phyloP scores from a whole-genome alignment of 2,329 filamentous ascomycete species.

The Emergomyces pasteurianus region DNA sequence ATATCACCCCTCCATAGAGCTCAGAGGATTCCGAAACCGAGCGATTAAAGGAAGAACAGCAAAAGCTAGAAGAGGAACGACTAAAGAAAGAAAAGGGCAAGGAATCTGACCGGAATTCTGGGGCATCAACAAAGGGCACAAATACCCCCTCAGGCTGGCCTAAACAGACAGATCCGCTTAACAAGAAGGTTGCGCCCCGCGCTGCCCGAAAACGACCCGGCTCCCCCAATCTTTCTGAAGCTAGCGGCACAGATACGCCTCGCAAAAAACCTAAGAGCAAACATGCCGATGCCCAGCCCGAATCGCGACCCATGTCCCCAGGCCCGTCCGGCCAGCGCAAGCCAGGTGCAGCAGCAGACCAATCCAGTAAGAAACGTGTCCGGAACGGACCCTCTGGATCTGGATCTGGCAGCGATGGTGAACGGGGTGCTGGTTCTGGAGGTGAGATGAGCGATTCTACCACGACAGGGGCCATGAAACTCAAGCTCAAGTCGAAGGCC shows the following conservation, averaged over 20 bases:
- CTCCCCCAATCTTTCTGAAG: constrained; percentile 78
- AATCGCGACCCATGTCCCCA: constrained; percentile 51
- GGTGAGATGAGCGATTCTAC: constrained; percentile 36
- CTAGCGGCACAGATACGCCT: constrained; percentile 79
- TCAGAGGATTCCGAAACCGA: constrained; percentile 55
- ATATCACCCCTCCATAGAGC: constrained; percentile 28
- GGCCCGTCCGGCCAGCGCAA: constrained; percentile 25
- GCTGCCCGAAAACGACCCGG: constrained; percentile 66
- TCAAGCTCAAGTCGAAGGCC: constrained; percentile 31
- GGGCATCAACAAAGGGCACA: constrained; percentile 55
- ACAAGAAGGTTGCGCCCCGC: constrained; percentile 33
- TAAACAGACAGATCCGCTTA: constrained; percentile 41
- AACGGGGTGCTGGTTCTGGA: constrained; percentile 38
- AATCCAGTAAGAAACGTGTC: constrained; percentile 40
- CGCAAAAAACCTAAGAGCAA: constrained; percentile 70
- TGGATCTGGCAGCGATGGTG: constrained; percentile 45
- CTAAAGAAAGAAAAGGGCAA: constrained; percentile 40
- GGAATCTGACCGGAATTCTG: constrained; percentile 36
- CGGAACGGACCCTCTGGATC: constrained; percentile 21
- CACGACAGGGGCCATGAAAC: constrained; percentile 35
- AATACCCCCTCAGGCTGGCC: constrained; percentile 52
- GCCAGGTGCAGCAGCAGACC: neutral
- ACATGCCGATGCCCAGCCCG: constrained; percentile 31
- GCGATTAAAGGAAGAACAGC: constrained; percentile 47
- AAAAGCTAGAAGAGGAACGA: constrained; percentile 47